Conservation (phyloP, 257 asterid genomes). For the Solanum pinnatisectum region DNA sequence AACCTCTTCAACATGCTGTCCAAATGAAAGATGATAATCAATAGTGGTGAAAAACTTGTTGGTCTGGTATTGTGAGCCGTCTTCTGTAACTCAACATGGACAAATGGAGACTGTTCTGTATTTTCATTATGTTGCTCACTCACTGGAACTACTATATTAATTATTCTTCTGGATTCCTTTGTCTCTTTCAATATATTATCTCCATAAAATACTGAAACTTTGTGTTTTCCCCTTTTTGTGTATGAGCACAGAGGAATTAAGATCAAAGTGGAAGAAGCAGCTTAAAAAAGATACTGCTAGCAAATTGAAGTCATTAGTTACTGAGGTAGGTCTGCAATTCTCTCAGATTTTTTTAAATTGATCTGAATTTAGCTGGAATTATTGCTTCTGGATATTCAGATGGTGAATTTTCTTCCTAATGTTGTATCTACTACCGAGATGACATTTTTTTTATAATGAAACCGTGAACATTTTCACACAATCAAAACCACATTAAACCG, state of each 20-base stretch:
- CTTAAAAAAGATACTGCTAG: slow-evolving; percentile 78
- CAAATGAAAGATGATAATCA: background rate
- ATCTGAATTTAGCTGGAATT: background rate
- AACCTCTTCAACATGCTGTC: background rate
- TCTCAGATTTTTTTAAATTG: background rate
- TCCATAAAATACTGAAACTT: background rate
- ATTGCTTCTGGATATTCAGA: background rate
- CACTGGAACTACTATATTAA: background rate
- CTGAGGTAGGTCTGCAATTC: slow-evolving; percentile 43
- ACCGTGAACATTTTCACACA: background rate
- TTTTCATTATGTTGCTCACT: background rate
- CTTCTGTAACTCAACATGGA: background rate
- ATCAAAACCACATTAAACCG: background rate
- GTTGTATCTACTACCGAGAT: background rate
- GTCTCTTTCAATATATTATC: background rate
- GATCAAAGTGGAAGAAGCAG: slow-evolving; percentile 86
- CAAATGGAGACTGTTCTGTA: background rate
- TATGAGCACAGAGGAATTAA: slow-evolving; percentile 73
- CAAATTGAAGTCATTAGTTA: slow-evolving; percentile 75
- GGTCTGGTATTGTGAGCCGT: background rate
- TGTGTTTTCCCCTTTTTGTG: background rate
- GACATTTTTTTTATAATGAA: background rate
- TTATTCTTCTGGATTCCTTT: background rate
- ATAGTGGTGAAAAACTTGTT: background rate
- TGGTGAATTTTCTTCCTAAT: background rate